Base-by-base conservation (phyloP, 306 rosid genomes). In the Neltuma alba region DNA sequence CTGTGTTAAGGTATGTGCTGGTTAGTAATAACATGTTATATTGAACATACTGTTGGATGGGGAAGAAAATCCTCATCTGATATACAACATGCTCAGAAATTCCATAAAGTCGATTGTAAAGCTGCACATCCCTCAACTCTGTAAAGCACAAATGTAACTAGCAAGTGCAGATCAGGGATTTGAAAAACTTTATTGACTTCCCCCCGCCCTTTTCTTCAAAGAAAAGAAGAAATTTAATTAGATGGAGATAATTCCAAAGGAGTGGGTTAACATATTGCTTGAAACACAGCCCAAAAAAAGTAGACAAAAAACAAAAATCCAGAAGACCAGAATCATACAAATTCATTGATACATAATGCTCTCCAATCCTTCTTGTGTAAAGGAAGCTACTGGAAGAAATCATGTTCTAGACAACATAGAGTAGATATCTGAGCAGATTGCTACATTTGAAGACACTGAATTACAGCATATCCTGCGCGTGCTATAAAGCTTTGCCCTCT, bases 1-100 rank as follows among this genome's bases (percentile, higher is more conserved):
- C 82, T 96, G 99, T 87, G 87, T 96, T 65, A 96, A 96, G 99
- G 99, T 96, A 87, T 77, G 65, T 42, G 52, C 62, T 75, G 10
- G 68, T 74, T 69, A 61, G 42, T 52, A 27, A 15, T 68, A 38
- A 66, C n/a, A 75, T 3, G 38, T 30, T 58, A 77, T 30, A 76
- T 70, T 40, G 75, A 78, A 31, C 72, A 33, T 65, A 27, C 52
- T 77, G 41, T 54, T 47, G 62, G 60, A 71, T 40, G 63, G 52
- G 30, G 18, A 23, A 10, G 72, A 34, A 65, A 37, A 65, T 13
- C 15, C 28, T 64, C 15, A 64, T 64, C 7, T 62, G 41, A 33
- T 20, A 20, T 36, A 27, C 70, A 64, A 64, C n/a, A 12, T 61
- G 38, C 67, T 40, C 33, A 7, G 11, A 7, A 33, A 34, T 4